Evolutionary conservation across 228 moss, liverwort and hornwort genomes (phyloP).

Genomic region (Sphagnum magellanicum): DNA sequence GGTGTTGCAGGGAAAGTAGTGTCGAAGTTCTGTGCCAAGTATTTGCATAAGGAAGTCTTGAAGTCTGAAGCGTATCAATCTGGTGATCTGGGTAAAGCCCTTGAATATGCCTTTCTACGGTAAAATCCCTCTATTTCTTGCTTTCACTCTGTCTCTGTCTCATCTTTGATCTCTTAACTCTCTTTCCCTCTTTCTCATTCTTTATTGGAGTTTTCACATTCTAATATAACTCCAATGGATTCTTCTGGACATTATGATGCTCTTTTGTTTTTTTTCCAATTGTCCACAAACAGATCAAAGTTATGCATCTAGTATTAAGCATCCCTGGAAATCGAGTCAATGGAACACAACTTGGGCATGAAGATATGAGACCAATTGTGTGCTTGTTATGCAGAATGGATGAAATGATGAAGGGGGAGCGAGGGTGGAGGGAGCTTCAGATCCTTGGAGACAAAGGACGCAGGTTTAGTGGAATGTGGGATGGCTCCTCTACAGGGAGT

Average conservation of each 20-base stretch:
- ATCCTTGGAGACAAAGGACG: constrained; percentile 25
- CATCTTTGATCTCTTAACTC: not conserved
- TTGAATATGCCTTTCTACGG: constrained; percentile 43
- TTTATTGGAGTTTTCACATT: not conserved
- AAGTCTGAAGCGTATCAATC: constrained; percentile 45
- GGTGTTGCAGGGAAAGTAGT: constrained; percentile 42
- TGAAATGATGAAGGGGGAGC: constrained; percentile 62
- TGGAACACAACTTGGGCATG: too few species aligned
- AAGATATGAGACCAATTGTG: too few species aligned
- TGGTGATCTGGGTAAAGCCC: constrained; percentile 34
- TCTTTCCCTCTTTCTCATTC: not conserved
- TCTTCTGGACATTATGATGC: not conserved
- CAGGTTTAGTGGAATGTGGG: not conserved
- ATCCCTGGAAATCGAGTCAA: too few species aligned
- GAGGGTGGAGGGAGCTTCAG: constrained; percentile 44
- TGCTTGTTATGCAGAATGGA: constrained; percentile 30
- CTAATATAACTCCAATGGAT: not conserved
- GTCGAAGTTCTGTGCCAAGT: constrained; percentile 54
- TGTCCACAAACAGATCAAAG: not conserved
- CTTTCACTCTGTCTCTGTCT: constrained; percentile 4
- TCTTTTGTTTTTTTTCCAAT: not conserved
- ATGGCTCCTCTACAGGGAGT: not conserved
- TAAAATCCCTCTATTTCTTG: constrained; percentile 6
- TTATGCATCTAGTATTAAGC: too few species aligned
- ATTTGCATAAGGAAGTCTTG: constrained; percentile 55